A percentile compares a stretch with the other conserved stretches of the same genome.
Conservation (phyloP, 495 filamentous ascomycete genomes). For the Daldinia bambusicola region DNA sequence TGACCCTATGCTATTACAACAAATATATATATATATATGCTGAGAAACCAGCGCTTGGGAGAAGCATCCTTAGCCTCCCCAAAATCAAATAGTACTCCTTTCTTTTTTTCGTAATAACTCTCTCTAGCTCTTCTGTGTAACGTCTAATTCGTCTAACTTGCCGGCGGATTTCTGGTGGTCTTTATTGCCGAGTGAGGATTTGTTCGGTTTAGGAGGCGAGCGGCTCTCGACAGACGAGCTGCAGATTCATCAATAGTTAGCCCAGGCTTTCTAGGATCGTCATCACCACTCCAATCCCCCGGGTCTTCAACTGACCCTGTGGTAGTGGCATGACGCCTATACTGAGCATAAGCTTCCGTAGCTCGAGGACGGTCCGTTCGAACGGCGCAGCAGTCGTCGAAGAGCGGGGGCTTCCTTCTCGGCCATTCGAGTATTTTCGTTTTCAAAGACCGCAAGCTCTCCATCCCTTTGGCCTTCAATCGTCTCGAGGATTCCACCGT, state of each 20-base stretch:
- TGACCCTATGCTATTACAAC: not conserved
- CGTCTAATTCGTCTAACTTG: not conserved
- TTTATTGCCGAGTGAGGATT: not conserved
- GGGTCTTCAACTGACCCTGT: constrained; percentile 17
- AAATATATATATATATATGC: not conserved
- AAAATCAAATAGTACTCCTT: not conserved
- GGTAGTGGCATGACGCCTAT: not conserved
- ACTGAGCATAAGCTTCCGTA: constrained; percentile 30
- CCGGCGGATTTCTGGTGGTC: not conserved
- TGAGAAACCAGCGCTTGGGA: constrained; percentile 2
- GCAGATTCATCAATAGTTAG: constrained; percentile 36
- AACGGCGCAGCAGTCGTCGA: not conserved
- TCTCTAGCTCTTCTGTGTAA: not conserved
- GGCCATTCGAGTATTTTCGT: not conserved
- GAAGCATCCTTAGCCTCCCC: not conserved
- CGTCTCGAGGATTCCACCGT: not conserved
- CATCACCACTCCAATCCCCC: constrained; percentile 26
- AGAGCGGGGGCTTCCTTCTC: not conserved
- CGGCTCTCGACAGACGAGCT: constrained; percentile 42
- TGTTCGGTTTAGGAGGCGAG: constrained; percentile 17
- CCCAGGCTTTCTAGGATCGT: constrained; percentile 26
- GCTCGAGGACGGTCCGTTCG: constrained; percentile 13
- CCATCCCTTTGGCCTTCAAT: not conserved
- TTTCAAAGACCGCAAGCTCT: not conserved
- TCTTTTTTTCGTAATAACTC: not conserved